These are phyloP conservation scores for Skeletonema costatum DNA, from an alignment of 108 stramenopile species.

Conservation along the genomic window DNA sequence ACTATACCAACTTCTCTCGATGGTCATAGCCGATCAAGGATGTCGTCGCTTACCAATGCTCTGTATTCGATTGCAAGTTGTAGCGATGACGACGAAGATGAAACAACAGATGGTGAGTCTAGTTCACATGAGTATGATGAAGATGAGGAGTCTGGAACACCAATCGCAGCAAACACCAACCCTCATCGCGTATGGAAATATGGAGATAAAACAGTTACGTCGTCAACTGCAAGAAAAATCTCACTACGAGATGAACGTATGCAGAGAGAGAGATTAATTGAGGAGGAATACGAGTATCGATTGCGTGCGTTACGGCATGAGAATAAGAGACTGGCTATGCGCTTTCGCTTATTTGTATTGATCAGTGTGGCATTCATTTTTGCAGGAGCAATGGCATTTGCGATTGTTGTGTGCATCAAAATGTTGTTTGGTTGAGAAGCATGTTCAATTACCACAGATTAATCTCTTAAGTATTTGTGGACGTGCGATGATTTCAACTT, in stretches of 20 bases:
- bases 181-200: constrained; percentile 27
- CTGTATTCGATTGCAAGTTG: constrained; percentile 35
- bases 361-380: constrained; percentile 36
- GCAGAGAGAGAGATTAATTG: constrained; percentile 31
- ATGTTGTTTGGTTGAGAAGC: constrained; percentile 34
- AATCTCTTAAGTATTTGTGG: background rate
- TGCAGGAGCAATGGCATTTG: constrained; percentile 29
- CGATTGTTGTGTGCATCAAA: constrained; percentile 30
- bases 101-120: background rate
- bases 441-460: background rate
- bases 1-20: background rate
- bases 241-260: constrained; percentile 27
- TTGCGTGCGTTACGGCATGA: constrained; percentile 11
- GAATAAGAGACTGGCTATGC: constrained; percentile 23
- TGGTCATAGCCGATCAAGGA: constrained; percentile 31
- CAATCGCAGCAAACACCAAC: background rate
- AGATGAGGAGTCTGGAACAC: constrained; percentile 33
- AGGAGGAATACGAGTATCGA: constrained; percentile 40
- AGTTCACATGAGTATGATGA: constrained; percentile 19
- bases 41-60: constrained; percentile 27
- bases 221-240: constrained; percentile 1
- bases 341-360: constrained; percentile 35
- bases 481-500: background rate
- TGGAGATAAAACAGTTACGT: constrained; percentile 24
- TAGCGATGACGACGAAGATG: constrained; percentile 20